Evolutionary conservation across 345 rosid species (phyloP).

Genomic region (Lepidium africanum): DNA sequence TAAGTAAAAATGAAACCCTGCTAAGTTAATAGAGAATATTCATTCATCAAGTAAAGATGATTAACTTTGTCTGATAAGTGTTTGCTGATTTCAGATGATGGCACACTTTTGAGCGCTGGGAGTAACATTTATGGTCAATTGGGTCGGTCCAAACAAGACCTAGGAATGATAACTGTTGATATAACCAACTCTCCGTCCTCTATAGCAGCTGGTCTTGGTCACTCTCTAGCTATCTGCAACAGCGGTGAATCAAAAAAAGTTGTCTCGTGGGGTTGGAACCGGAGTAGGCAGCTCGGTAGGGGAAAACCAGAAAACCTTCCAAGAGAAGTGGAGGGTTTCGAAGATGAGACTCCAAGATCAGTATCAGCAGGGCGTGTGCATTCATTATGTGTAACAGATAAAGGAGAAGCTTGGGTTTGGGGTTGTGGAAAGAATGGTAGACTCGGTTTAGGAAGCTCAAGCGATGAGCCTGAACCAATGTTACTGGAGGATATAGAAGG

Average conservation of each 20-base stretch:
- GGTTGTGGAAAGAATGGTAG: slow-evolving; percentile 81
- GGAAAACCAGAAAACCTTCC: slow-evolving; percentile 48
- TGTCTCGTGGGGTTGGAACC: slow-evolving; percentile 92
- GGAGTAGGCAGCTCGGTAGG: slow-evolving; percentile 74
- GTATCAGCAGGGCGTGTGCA: slow-evolving; percentile 74
- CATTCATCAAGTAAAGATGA: background rate
- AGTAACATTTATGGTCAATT: slow-evolving; percentile 82
- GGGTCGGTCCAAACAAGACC: slow-evolving; percentile 47
- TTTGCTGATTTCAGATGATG: slow-evolving; percentile 45
- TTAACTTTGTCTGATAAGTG: background rate
- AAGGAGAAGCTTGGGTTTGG: slow-evolving; percentile 77
- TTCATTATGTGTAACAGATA: slow-evolving; percentile 55
- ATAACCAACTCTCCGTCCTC: slow-evolving; percentile 27
- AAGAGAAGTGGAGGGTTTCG: slow-evolving; percentile 39
- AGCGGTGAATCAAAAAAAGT: slow-evolving; percentile 24
- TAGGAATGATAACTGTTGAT: slow-evolving; percentile 63
- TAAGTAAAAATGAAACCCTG: slow-evolving; percentile 29
- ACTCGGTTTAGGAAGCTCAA: slow-evolving; percentile 77
- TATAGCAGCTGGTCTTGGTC: slow-evolving; percentile 83
- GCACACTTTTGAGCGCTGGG: slow-evolving; percentile 62
- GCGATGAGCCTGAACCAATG: slow-evolving; percentile 58
- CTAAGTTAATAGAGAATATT: background rate
- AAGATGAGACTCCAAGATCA: slow-evolving; percentile 39
- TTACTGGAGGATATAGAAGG: slow-evolving; percentile 54
- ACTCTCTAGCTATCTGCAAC: slow-evolving; percentile 65